Evolutionary conservation across 371 early-diverging fungal genomes (phyloP).

Genomic region (Mucor piriformis): DNA sequence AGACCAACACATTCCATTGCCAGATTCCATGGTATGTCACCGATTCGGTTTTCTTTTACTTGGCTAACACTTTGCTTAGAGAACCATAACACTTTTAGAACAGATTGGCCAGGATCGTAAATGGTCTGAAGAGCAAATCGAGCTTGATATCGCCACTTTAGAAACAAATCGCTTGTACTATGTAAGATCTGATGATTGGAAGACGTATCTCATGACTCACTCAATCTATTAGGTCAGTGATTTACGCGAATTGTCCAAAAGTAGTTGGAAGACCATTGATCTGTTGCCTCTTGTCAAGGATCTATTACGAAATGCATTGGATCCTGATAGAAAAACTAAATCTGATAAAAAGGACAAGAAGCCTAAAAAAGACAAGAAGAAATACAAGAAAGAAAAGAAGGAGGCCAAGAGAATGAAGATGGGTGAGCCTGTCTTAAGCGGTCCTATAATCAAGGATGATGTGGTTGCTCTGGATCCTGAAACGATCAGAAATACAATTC

Average conservation of each 20-base stretch:
- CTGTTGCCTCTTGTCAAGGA: conserved; percentile 38
- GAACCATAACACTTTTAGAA: conserved; percentile 64
- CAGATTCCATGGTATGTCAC: conserved; percentile 32
- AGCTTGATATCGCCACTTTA: conserved; percentile 53
- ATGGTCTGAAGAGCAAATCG: conserved; percentile 63
- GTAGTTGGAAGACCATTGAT: conserved; percentile 64
- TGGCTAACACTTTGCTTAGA: too few relatives aligned
- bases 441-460: conserved; percentile 8
- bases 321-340: conserved; percentile 2
- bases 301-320: conserved; percentile 25
- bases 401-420: conserved; percentile 25
- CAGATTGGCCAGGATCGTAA: conserved; percentile 64
- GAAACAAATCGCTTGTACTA: conserved; percentile 59
- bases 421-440: conserved; percentile 29
- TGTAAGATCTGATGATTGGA: conserved; percentile 28
- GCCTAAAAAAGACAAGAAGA: conserved; percentile 29
- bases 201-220: background rate
- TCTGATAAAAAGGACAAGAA: conserved; percentile 17
- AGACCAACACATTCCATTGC: conserved; percentile 27
- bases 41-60: too few relatives aligned
- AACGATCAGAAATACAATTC: conserved; percentile 41
- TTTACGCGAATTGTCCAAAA: conserved; percentile 58
- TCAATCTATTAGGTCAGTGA: conserved; percentile 46
- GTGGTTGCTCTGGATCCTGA: conserved; percentile 26
- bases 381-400: conserved; percentile 32